phyloP scores from a whole-genome alignment of 2,329 filamentous ascomycete genomes.

The Xylaria sp. region DNA sequence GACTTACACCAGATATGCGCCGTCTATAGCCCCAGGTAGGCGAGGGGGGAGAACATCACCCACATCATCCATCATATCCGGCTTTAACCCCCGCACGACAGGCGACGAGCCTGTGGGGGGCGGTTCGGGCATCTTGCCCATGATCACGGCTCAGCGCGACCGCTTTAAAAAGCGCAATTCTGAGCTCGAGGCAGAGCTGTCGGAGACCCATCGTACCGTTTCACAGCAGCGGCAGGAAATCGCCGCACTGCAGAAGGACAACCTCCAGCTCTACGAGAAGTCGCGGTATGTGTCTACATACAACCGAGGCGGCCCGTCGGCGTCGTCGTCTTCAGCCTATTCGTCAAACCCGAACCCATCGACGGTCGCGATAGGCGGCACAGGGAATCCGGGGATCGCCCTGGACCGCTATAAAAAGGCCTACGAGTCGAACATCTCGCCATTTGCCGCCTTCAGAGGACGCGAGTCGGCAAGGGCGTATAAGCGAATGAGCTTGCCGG shows the following conservation, averaged over 20 bases:
- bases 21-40: conserved; percentile 60
- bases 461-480: conserved; percentile 89
- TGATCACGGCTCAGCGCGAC: conserved; percentile 97
- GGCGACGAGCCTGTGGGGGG: conserved; percentile 68
- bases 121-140: conserved; percentile 88
- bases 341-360: conserved; percentile 75
- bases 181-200: conserved; percentile 87
- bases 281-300: conserved; percentile 95
- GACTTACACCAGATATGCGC: conserved; percentile 82
- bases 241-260: conserved; percentile 91
- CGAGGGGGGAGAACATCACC: conserved; percentile 76
- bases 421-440: conserved; percentile 94
- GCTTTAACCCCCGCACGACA: conserved; percentile 74
- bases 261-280: conserved; percentile 95
- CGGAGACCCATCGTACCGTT: conserved; percentile 78
- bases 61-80: conserved; percentile 96
- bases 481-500: conserved; percentile 88
- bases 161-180: conserved; percentile 96
- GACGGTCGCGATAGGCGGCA: conserved; percentile 62
- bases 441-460: conserved; percentile 94
- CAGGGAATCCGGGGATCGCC: conserved; percentile 62
- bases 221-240: conserved; percentile 89
- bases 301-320: conserved; percentile 68
- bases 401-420: conserved; percentile 86
- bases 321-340: conserved; percentile 66